These are phyloP conservation scores for Penicilliopsis zonata DNA, from an alignment of 495 filamentous ascomycete genomes.

Conservation along the genomic window DNA sequence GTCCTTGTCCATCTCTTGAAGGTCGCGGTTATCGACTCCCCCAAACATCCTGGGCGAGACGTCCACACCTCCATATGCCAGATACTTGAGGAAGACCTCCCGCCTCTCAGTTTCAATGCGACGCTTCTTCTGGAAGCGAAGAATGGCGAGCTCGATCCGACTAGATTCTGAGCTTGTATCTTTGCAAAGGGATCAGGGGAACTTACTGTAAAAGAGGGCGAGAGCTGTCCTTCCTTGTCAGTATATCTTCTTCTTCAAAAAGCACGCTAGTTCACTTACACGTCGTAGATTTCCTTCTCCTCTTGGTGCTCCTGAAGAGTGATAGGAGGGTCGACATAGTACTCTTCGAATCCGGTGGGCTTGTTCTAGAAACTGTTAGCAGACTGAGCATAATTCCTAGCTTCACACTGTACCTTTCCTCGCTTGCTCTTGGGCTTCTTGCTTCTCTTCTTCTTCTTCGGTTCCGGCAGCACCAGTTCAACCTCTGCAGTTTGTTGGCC, in stretches of 20 bases:
- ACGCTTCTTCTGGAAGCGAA: constrained; percentile 64
- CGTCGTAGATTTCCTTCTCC: constrained; percentile 46
- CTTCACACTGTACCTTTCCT: constrained; percentile 18
- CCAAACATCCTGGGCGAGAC: constrained; percentile 55
- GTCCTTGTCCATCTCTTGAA: constrained; percentile 44
- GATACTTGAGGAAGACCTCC: constrained; percentile 64
- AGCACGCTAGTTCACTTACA: constrained; percentile 19
- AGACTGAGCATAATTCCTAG: background rate
- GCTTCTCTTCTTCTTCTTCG: constrained; percentile 22
- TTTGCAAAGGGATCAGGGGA: background rate
- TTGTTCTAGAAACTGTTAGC: constrained; percentile 17
- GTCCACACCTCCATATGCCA: constrained; percentile 75
- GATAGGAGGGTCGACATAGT: constrained; percentile 64
- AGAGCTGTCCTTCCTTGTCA: constrained; percentile 12
- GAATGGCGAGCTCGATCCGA: constrained; percentile 77
- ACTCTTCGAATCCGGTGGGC: constrained; percentile 59
- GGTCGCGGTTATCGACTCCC: constrained; percentile 38
- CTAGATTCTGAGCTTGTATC: constrained; percentile 21
- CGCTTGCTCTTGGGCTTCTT: constrained; percentile 34
- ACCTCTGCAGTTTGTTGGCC: constrained; percentile 6
- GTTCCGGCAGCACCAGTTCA: constrained; percentile 6
- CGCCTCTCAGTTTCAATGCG: constrained; percentile 52
- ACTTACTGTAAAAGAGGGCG: constrained; percentile 30
- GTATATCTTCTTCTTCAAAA: constrained; percentile 5
- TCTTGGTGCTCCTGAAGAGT: constrained; percentile 51